Base-by-base conservation (phyloP, 2,329 filamentous ascomycete genomes). In the Xylaria sp. region DNA sequence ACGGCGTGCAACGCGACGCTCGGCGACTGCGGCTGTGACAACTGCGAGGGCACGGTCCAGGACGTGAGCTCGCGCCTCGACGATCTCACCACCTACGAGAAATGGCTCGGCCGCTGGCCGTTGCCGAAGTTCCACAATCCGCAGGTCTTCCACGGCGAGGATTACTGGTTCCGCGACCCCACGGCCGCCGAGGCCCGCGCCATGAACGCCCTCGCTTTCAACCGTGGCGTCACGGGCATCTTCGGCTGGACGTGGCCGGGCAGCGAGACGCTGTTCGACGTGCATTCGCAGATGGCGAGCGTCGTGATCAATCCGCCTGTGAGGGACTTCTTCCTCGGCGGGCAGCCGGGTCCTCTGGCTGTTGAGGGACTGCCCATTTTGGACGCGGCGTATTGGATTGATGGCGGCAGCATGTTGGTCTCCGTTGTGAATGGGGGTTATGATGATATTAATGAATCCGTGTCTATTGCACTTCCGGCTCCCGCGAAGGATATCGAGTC, bases 1-100 rank as follows among this genome's bases (percentile, higher is more conserved):
- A 90, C 87, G 0, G 76, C 78, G 0, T 88, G 86, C 75, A 90
- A 90, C 76, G 67, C 78, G 3, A 90, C 87, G 0, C 86, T 89
- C 60, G 88, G 88, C 69, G 85, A 87, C 78, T 89, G 87, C 77
- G 88, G 88, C 9, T 90, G 89, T 76, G 88, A 90, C 74, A 84
- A 87, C 76, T 90, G 88, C 75, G 71, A 76, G 2, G 86, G 85
- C 60, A 76, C 75, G n/a, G 80, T 89, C 20, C 79, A 81, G 23
- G 88, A 90, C 72, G 84, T 90, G 0, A 43, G 80, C 1, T 55
- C 66, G 13, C 78, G 84, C 0, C 73, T 85, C 43, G 81, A 84
- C 61, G 78, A 78, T 56, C 70, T 83, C 25, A 60, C 71, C 0
- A 67, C 43, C 13, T 81, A 84, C 71, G 82, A 84, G 67, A 12